These are phyloP conservation scores for Vitis cinerea DNA, from an alignment of 164 flowering plant species.

Conservation along the genomic window DNA sequence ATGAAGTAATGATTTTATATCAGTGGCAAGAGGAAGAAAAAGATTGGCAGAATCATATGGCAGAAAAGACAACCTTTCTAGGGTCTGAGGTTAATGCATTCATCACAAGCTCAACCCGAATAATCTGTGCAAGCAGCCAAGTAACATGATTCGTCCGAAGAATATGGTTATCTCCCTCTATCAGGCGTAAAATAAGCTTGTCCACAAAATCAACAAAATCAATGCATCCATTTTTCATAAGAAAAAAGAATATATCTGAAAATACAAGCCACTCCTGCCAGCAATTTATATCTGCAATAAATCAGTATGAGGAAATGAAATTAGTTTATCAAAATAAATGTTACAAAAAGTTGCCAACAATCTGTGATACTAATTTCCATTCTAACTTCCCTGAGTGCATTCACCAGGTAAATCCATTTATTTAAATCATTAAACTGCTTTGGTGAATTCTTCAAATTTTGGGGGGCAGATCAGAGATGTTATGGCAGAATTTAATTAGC, in stretches of 20 bases:
- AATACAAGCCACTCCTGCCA: conserved; percentile 99
- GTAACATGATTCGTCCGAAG: conserved; percentile 94
- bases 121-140: conserved; percentile 89
- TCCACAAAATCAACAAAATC: conserved; percentile 98
- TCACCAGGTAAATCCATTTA: no score
- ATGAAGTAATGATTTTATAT: not conserved
- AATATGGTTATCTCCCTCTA: conserved; percentile 61
- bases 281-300: conserved; percentile 68
- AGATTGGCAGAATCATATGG: not conserved
- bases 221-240: conserved; percentile 90
- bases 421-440: no score
- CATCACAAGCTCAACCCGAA: conserved; percentile 87
- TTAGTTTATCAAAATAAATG: not conserved
- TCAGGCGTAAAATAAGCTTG: conserved; percentile 70
- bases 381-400: no score
- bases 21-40: not conserved
- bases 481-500: no score
- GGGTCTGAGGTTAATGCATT: conserved; percentile 79
- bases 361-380: no score
- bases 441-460: no score
- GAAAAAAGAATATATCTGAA: conserved; percentile 85
- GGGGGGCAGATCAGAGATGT: no score
- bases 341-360: not conserved
- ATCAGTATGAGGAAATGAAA: conserved; percentile 11
- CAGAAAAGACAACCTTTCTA: conserved; percentile 63